Conservation (phyloP, 805 yeast genomes). For the Pichia gijzeniarum region DNA sequence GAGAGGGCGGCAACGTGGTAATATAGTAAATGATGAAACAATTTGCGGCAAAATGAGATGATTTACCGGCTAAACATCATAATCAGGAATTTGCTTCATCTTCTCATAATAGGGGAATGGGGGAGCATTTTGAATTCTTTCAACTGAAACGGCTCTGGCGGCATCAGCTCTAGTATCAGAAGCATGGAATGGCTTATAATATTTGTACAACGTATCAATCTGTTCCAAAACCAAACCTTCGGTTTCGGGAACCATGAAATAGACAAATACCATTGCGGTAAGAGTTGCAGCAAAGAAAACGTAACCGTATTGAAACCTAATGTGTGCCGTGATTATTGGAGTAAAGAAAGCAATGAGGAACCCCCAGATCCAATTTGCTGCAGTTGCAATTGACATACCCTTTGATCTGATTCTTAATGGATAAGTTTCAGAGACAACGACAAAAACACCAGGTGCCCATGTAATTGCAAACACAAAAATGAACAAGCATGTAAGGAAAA, state of each 20-base stretch:
- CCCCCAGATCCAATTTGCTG: constrained; percentile 60
- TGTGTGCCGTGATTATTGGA: constrained; percentile 44
- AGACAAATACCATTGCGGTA: constrained; percentile 46
- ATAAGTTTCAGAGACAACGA: constrained; percentile 59
- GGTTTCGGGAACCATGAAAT: constrained; percentile 46
- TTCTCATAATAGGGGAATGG: background rate
- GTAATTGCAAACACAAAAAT: constrained; percentile 63
- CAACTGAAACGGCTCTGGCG: background rate
- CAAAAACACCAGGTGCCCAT: constrained; percentile 69
- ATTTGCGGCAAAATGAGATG: too few relatives aligned
- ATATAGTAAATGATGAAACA: too few relatives aligned
- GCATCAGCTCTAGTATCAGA: constrained; percentile 3
- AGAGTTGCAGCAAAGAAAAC: constrained; percentile 29
- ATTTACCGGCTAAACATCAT: background rate
- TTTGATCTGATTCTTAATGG: constrained; percentile 59
- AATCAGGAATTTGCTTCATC: background rate
- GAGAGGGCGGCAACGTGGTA: too few relatives aligned
- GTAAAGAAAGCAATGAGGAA: constrained; percentile 49
- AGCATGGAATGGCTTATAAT: constrained; percentile 20
- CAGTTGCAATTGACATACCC: constrained; percentile 58
- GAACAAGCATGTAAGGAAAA: constrained; percentile 55
- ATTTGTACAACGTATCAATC: constrained; percentile 42
- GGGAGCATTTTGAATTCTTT: too few relatives aligned
- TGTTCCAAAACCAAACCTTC: constrained; percentile 49
- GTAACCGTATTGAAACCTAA: constrained; percentile 49